A percentile compares a stretch with the other conserved stretches of the same genome.
Evolutionary conservation across 345 rosid genomes (phyloP).

Genomic region (Gossypium turneri): DNA sequence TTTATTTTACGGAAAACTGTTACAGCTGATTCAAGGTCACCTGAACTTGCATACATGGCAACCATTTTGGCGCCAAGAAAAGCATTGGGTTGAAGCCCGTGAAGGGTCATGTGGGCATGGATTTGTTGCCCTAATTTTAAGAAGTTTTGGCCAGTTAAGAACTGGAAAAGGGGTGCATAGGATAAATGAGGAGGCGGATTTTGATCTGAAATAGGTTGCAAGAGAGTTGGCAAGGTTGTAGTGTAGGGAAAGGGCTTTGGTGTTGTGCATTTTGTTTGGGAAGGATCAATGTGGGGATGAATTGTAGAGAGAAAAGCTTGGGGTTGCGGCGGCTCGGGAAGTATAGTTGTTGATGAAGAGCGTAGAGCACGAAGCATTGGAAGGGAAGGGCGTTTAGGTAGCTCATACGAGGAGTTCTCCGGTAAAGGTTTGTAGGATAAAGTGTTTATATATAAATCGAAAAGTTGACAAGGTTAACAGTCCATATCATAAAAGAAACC

Average conservation of each 20-base stretch:
- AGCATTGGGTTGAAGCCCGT: constrained; percentile 35
- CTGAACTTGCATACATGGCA: constrained; percentile 40
- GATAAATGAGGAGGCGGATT: constrained; percentile 17
- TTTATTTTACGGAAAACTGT: constrained; percentile 23
- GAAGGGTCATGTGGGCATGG: constrained; percentile 43
- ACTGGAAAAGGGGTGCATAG: constrained; percentile 35
- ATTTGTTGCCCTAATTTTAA: constrained; percentile 36
- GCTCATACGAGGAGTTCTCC: neutral
- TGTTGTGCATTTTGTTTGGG: neutral
- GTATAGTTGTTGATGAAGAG: neutral
- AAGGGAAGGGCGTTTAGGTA: neutral
- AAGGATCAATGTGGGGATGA: neutral
- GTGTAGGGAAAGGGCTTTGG: constrained; percentile 13
- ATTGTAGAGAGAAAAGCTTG: neutral
- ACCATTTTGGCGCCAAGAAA: constrained; percentile 46
- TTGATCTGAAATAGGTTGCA: constrained; percentile 22
- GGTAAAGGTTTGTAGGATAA: no score
- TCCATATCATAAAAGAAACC: no score
- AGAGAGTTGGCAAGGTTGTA: constrained; percentile 18
- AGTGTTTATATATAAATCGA: no score
- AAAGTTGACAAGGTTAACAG: no score
- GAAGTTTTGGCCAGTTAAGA: constrained; percentile 25
- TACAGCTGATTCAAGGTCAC: constrained; percentile 26
- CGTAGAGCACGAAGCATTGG: neutral
- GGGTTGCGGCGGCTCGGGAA: neutral